Evolutionary conservation across 2,329 filamentous ascomycete species (phyloP).

Genomic region (Claviceps capensis): DNA sequence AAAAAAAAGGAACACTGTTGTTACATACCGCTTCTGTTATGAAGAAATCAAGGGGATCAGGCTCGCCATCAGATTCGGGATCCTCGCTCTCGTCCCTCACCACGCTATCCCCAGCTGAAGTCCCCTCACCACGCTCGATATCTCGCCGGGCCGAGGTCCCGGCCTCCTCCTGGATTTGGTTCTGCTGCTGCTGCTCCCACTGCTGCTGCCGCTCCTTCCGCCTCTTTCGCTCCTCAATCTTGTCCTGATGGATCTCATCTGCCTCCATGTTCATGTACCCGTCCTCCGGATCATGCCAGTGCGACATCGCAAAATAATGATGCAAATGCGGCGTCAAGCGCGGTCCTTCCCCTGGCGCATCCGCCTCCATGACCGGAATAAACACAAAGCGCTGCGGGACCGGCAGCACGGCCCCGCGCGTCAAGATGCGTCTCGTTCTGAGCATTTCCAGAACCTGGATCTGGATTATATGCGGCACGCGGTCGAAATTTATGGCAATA

Average conservation of each 20-base stretch:
- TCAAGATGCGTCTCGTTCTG: slow-evolving; percentile 64
- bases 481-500: slow-evolving; percentile 67
- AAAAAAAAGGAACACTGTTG: background rate
- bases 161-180: no score
- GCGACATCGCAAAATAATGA: slow-evolving; percentile 77
- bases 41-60: slow-evolving; percentile 12
- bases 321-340: slow-evolving; percentile 49
- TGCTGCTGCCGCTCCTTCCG: background rate
- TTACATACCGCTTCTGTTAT: slow-evolving; percentile 31
- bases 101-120: slow-evolving; percentile 28
- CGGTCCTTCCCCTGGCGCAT: slow-evolving; percentile 26
- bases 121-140: slow-evolving; percentile 6
- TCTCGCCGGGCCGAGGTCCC: no score
- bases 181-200: no score
- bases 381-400: slow-evolving; percentile 72
- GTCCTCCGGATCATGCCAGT: slow-evolving; percentile 62
- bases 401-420: slow-evolving; percentile 56
- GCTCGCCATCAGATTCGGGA: background rate
- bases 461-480: slow-evolving; percentile 62
- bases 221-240: slow-evolving; percentile 13
- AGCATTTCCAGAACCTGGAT: slow-evolving; percentile 70
- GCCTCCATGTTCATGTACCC: slow-evolving; percentile 67
- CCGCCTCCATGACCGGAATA: slow-evolving; percentile 51
- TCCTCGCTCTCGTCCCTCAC: slow-evolving; percentile 20
- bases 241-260: slow-evolving; percentile 8